phyloP scores from a whole-genome alignment of 2,329 filamentous ascomycete genomes.

The Ophiostoma himal-ulmi region DNA sequence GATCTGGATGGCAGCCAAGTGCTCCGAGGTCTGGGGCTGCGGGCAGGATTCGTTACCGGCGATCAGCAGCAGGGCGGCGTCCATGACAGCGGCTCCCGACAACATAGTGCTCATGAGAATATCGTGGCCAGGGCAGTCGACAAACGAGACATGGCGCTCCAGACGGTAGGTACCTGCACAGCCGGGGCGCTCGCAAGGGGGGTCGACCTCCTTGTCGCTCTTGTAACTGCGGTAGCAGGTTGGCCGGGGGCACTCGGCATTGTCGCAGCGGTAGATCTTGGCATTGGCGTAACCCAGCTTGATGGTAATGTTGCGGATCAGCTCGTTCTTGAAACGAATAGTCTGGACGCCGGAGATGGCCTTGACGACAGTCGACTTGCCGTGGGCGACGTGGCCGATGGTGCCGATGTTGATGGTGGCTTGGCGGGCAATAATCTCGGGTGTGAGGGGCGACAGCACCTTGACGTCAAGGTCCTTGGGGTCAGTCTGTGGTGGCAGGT shows the following conservation, averaged over 20 bases:
- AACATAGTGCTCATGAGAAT: slow-evolving; percentile 99
- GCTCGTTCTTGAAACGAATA: slow-evolving; percentile 98
- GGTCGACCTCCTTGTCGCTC: slow-evolving; percentile 98
- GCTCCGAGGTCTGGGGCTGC: slow-evolving; percentile 96
- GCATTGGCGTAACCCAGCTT: slow-evolving; percentile 99
- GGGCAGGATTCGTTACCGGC: slow-evolving; percentile 98
- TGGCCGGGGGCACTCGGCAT: slow-evolving; percentile 79
- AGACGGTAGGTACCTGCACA: slow-evolving; percentile 83
- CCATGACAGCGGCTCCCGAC: slow-evolving; percentile 98
- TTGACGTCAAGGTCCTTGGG: slow-evolving; percentile 81
- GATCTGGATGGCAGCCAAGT: slow-evolving; percentile 97
- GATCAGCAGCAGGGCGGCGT: slow-evolving; percentile 91
- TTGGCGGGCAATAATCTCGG: slow-evolving; percentile 95
- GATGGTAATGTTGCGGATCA: slow-evolving; percentile 99
- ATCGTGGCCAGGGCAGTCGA: slow-evolving; percentile 98
- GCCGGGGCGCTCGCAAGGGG: slow-evolving; percentile 88
- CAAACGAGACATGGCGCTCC: slow-evolving; percentile 92
- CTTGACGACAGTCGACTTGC: slow-evolving; percentile 98
- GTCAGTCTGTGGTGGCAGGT: slow-evolving; percentile 81
- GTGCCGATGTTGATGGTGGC: slow-evolving; percentile 99
- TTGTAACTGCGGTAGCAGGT: slow-evolving; percentile 96
- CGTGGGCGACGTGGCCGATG: slow-evolving; percentile 97
- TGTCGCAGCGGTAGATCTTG: slow-evolving; percentile 99
- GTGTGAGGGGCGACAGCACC: slow-evolving; percentile 75
- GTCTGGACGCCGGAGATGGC: slow-evolving; percentile 98